Conservation (phyloP, 192 early-diverging fungal genomes). For the Rhizoclosmatium globosum region DNA sequence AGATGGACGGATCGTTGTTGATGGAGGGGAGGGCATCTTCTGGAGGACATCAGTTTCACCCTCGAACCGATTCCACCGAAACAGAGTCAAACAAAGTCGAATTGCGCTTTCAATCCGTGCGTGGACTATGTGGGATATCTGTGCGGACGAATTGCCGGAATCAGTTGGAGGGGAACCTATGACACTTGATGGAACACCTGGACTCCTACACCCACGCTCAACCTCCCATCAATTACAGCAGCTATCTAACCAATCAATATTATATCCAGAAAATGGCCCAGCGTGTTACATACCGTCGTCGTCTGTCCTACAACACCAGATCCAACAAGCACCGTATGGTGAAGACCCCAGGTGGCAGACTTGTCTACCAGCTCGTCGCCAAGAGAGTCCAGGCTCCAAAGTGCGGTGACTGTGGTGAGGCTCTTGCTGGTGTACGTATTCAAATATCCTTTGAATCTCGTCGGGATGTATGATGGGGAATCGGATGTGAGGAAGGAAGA, state of each 20-base stretch:
- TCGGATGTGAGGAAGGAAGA: neutral
- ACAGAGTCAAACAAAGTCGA: no score
- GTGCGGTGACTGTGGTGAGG: conserved; percentile 96
- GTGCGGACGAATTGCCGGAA: neutral
- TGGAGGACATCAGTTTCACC: neutral
- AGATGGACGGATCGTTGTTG: neutral
- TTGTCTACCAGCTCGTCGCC: conserved; percentile 89
- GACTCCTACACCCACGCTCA: neutral
- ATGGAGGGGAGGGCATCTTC: neutral
- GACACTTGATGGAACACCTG: neutral
- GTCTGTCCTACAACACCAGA: conserved; percentile 90
- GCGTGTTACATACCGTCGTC: conserved; percentile 85
- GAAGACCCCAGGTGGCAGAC: conserved; percentile 94
- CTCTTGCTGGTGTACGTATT: conserved; percentile 84
- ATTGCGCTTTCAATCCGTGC: neutral
- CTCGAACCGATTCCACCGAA: no score
- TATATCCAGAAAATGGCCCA: conserved; percentile 66
- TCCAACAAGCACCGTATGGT: conserved; percentile 86
- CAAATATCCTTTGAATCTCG: neutral
- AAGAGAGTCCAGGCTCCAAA: conserved; percentile 92
- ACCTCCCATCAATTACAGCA: neutral
- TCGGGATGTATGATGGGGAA: neutral
- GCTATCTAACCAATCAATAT: neutral
- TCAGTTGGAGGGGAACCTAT: neutral
- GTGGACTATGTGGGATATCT: neutral